Conservation (phyloP, 2,329 filamentous ascomycete genomes). For the Colletotrichum cereale region DNA sequence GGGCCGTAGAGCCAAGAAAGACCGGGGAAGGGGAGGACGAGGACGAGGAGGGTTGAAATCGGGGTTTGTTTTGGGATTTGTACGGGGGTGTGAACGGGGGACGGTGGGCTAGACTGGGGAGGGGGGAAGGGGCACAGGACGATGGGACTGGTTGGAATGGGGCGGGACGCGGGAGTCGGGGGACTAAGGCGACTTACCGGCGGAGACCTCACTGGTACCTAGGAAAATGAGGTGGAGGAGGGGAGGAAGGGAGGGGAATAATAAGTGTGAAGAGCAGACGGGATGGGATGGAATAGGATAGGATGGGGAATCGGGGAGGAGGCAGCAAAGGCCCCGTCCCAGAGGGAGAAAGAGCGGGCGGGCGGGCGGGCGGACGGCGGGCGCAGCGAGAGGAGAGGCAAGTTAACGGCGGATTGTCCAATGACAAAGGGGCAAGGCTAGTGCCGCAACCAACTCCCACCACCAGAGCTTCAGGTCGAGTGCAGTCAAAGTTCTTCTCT, state of each 20-base stretch:
- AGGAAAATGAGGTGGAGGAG: not conserved
- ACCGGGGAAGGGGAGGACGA: conserved; percentile 8
- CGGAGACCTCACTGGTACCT: not conserved
- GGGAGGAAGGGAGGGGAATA: not conserved
- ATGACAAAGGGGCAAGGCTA: conserved; percentile 1
- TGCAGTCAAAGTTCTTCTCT: not conserved
- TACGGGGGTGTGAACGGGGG: conserved; percentile 25
- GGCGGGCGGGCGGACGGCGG: conserved; percentile 28
- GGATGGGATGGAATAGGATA: not conserved
- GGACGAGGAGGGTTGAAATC: conserved; percentile 25
- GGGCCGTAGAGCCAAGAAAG: conserved; percentile 29
- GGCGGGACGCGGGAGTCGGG: conserved; percentile 18
- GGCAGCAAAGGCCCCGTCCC: not conserved
- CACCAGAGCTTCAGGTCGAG: not conserved
- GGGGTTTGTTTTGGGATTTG: conserved; percentile 29
- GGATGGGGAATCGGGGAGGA: conserved; percentile 9
- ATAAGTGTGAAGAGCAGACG: conserved; percentile 1
- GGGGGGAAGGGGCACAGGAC: conserved; percentile 1
- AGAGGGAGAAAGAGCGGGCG: conserved; percentile 3
- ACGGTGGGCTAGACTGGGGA: conserved; percentile 5
- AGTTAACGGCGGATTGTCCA: conserved; percentile 20
- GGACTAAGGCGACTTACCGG: conserved; percentile 3
- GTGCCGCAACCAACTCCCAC: conserved; percentile 19
- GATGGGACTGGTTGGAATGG: conserved; percentile 14
- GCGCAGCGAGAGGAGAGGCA: conserved; percentile 21